Percentiles rank a stretch among this genome's conserved stretches.
These are phyloP conservation scores for Clausena lansium DNA, from an alignment of 345 rosid genomes.

Conservation along the genomic window DNA sequence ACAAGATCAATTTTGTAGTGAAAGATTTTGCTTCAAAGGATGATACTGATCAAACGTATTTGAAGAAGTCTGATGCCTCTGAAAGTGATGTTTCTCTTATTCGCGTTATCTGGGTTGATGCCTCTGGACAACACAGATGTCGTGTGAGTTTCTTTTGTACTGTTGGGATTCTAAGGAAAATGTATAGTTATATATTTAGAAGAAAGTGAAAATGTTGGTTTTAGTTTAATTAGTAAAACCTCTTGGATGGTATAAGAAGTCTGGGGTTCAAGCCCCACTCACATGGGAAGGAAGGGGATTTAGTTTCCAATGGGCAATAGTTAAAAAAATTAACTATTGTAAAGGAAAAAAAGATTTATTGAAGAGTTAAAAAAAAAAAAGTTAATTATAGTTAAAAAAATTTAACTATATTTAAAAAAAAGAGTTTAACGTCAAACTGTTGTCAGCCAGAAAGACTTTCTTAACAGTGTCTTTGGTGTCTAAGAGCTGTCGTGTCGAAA, in stretches of 20 bases:
- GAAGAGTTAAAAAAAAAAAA: too few relatives aligned
- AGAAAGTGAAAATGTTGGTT: not conserved
- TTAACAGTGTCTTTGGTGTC: not conserved
- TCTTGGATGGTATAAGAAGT: too few relatives aligned
- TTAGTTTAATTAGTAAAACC: not conserved
- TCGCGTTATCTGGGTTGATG: constrained; percentile 86
- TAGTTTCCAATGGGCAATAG: not conserved
- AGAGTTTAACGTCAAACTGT: not conserved
- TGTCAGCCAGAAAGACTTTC: not conserved
- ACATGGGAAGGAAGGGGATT: not conserved
- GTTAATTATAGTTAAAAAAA: too few relatives aligned
- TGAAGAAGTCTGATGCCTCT: constrained; percentile 24
- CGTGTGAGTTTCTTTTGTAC: constrained; percentile 57
- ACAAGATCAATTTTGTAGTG: constrained; percentile 47
- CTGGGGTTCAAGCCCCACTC: too few relatives aligned
- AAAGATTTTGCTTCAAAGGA: constrained; percentile 27
- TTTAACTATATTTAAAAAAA: too few relatives aligned
- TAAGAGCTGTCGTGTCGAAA: constrained; percentile 3
- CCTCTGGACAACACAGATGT: constrained; percentile 94
- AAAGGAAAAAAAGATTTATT: too few relatives aligned
- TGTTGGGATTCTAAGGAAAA: not conserved
- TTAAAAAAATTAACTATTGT: too few relatives aligned
- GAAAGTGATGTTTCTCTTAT: constrained; percentile 46
- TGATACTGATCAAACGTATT: constrained; percentile 18
- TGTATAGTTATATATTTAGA: not conserved